Evolutionary conservation across 1,284 basidiomycete species (phyloP).

Genomic region (Meira miltonrushii): DNA sequence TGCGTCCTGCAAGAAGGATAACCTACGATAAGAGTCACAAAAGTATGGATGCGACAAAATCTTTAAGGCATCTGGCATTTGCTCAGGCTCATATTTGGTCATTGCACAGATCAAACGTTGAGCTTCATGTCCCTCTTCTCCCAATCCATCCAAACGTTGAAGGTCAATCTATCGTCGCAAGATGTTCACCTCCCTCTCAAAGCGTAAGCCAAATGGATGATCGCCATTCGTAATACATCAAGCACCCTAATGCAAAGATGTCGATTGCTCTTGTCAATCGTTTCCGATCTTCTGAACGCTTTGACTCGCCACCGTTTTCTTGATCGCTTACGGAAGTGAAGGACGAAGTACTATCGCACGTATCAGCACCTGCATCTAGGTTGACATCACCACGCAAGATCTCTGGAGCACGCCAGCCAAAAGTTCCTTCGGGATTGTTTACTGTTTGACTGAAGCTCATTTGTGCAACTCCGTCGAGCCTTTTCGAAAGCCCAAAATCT

Average conservation of each 20-base stretch:
- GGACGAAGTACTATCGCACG: constrained; percentile 18
- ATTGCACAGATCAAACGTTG: constrained; percentile 43
- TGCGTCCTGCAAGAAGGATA: constrained; percentile 90
- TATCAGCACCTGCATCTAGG: constrained; percentile 33
- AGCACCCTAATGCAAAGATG: constrained; percentile 49
- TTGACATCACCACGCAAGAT: constrained; percentile 42
- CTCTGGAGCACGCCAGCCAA: constrained; percentile 51
- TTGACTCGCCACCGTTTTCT: neutral
- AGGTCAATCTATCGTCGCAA: constrained; percentile 35
- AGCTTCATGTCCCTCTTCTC: constrained; percentile 49
- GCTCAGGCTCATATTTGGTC: constrained; percentile 33
- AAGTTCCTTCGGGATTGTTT: constrained; percentile 48
- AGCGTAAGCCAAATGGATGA: constrained; percentile 48
- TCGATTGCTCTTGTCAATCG: constrained; percentile 48
- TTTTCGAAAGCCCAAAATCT: constrained; percentile 50
- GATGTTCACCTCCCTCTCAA: constrained; percentile 51
- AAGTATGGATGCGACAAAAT: constrained; percentile 92
- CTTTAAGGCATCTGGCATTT: constrained; percentile 76
- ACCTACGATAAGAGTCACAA: constrained; percentile 79
- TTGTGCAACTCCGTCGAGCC: constrained; percentile 45
- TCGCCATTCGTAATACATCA: constrained; percentile 49
- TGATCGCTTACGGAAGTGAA: constrained; percentile 14
- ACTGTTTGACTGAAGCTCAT: constrained; percentile 49
- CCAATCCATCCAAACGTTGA: constrained; percentile 30
- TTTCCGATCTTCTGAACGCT: constrained; percentile 20